These are phyloP conservation scores for Antrodiella citrinella DNA, from an alignment of 768 basidiomycete species.

Conservation along the genomic window DNA sequence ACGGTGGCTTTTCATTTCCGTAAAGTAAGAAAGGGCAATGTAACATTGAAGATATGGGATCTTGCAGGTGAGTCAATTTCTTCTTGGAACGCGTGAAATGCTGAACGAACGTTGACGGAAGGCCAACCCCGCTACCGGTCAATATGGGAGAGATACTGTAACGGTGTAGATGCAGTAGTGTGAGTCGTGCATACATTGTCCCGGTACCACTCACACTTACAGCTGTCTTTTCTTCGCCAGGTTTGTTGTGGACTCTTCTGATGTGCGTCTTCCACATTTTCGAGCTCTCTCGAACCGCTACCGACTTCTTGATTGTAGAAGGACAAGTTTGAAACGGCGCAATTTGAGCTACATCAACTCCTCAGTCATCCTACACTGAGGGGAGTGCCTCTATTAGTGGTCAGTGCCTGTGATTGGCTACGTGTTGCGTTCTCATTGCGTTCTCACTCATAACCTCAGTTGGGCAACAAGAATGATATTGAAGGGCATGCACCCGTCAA, in stretches of 20 bases:
- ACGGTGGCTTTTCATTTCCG: constrained; percentile 92
- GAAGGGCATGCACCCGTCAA: constrained; percentile 70
- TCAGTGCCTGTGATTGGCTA: constrained; percentile 26
- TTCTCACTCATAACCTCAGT: constrained; percentile 29
- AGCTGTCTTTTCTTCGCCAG: constrained; percentile 30
- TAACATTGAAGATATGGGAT: constrained; percentile 93
- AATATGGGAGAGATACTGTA: constrained; percentile 94
- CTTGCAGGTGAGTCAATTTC: constrained; percentile 59
- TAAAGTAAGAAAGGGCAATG: constrained; percentile 82
- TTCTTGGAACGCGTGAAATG: background rate
- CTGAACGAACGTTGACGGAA: constrained; percentile 14
- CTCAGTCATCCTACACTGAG: constrained; percentile 54
- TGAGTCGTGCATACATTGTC: constrained; percentile 30
- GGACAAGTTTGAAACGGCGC: constrained; percentile 76
- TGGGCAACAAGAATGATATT: constrained; percentile 92
- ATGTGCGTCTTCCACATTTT: constrained; percentile 43
- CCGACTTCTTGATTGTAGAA: constrained; percentile 32
- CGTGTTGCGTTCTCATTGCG: background rate
- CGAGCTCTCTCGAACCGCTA: background rate
- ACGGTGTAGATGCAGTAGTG: constrained; percentile 90
- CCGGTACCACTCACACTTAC: background rate
- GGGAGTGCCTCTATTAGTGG: constrained; percentile 78
- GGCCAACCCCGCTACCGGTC: constrained; percentile 91
- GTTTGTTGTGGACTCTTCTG: constrained; percentile 88
- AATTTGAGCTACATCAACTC: constrained; percentile 79